Base-by-base conservation (phyloP, 306 rosid genomes). In the Cucurbita argyrosperma region DNA sequence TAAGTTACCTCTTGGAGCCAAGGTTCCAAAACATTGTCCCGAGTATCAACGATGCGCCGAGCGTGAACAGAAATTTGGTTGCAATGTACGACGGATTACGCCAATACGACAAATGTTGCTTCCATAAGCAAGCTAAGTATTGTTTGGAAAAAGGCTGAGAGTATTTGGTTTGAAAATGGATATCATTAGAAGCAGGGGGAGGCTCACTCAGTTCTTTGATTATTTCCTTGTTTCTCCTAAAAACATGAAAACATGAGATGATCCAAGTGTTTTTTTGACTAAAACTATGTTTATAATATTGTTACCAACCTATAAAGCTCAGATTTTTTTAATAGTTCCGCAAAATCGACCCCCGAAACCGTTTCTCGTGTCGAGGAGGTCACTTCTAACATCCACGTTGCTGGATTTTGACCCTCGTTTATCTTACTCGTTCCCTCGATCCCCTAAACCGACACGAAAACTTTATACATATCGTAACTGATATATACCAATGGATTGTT, bases 81-180 rank as follows among this genome's bases (percentile, higher is more conserved):
- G 90, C 89, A 12, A 86, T 83, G 68, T 90, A 88, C 18, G 80
- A 73, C 0, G 91, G 90, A 64, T 90, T 88, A 26, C 88, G 80
- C 91, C 91, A 85, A 69, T 83, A 86, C 4, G 93, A 86, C 85
- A 83, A 82, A 70, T 81, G 86, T 49, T 88, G 96, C 74, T 88
- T 90, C 90, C 90, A 86, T 38, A 88, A 83, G 63, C 96, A 88
- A 55, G 91, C 90, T 71, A 76, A 72, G 79, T 75, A 85, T 81
- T 85, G 90, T 15, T 47, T 68, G 55, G 57, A 51, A 75, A 81
- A 86, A 74, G 96, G 30, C 37, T 82, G 89, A 5, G 91, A 75
- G 81, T 65, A 80, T 81, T 57, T 74, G 21, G 88, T 82, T 4
- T 85, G 73, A 72, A 86, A 88, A 76, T 76, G 57, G 65, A 90